These are phyloP conservation scores for Blastobotrys raffinosifermentans DNA, from an alignment of 1,139 yeast species.

Conservation along the genomic window DNA sequence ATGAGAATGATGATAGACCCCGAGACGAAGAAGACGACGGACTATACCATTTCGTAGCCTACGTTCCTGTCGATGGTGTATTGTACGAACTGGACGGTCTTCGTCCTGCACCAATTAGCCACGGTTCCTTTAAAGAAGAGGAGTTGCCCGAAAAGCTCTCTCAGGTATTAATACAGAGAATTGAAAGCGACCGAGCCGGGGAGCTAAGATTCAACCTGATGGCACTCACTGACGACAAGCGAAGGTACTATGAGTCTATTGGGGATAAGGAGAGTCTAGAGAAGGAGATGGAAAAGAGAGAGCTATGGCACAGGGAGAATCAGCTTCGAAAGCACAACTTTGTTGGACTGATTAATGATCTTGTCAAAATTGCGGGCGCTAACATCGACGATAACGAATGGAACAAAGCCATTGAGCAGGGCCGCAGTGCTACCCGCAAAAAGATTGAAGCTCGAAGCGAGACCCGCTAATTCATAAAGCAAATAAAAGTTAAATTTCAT, in stretches of 20 bases:
- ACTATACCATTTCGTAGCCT: conserved; percentile 59
- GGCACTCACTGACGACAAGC: conserved; percentile 50
- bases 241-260: conserved; percentile 34
- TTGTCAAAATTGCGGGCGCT: conserved; percentile 39
- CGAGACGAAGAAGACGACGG: conserved; percentile 45
- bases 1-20: conserved; percentile 35
- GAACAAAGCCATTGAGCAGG: conserved; percentile 36
- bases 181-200: conserved; percentile 40
- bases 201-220: conserved; percentile 58
- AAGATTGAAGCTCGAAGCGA: conserved; percentile 5
- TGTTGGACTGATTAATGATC: conserved; percentile 46
- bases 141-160: conserved; percentile 41
- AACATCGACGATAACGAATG: conserved; percentile 43
- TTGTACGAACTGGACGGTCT: conserved; percentile 68
- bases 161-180: conserved; percentile 39
- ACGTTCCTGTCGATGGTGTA: conserved; percentile 40
- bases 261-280: conserved; percentile 39
- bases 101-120: conserved; percentile 52
- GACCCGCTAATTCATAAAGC: no score
- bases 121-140: conserved; percentile 40
- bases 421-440: conserved; percentile 16
- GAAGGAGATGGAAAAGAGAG: conserved; percentile 35
- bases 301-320: conserved; percentile 39
- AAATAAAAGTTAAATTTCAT: no score
- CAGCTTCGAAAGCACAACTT: conserved; percentile 51